Evolutionary conservation across 345 rosid species (phyloP), one percentile per base, ranked within the genome.

Genomic region (Clausena lansium): DNA sequence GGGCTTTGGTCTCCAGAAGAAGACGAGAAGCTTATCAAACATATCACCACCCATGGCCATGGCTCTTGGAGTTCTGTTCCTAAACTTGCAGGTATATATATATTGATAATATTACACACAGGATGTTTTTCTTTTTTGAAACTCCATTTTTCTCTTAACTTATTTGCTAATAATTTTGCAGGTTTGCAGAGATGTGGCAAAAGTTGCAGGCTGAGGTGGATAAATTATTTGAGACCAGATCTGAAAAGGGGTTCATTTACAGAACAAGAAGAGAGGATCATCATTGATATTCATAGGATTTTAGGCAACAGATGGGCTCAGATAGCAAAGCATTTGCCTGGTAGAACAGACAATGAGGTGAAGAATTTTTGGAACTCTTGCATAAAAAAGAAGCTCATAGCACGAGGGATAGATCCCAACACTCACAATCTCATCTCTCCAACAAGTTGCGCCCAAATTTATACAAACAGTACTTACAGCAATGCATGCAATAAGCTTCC

Each of bases 1-100:
- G 93, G 93, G 27, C 25, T 89, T 14, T 89, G 91, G 91, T 87
- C 91, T 79, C 93, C 89, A n/a, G 91, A 89, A 70, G 91, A 89
- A 85, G 93, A 87, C 72, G 91, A 89, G 83, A 89, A 82, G 79
- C 91, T 89, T 10, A 54, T 83, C 76, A 78, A 55, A 64, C 76
- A 76, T 70, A 81, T 89, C 45, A 79, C 87, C 67, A 83, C 79
- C 39, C 86, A 86, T 73, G 93, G 87, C 52, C 89, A 86, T 76
- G 83, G 85, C 66, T 86, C 89, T 59, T 89, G 93, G 91, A 89
- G 93, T 79, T 87, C 93, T 70, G 86, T 88, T 45, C 91, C 93
- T 19, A 86, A 85, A 59, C 82, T 84, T 27, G 86, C 91, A 78
- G 93, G 93, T 86, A 32, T 10, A 59, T 66, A 7, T 17, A 3